phyloP scores from a whole-genome alignment of 116 monocot species.

The Thalassia testudinum region DNA sequence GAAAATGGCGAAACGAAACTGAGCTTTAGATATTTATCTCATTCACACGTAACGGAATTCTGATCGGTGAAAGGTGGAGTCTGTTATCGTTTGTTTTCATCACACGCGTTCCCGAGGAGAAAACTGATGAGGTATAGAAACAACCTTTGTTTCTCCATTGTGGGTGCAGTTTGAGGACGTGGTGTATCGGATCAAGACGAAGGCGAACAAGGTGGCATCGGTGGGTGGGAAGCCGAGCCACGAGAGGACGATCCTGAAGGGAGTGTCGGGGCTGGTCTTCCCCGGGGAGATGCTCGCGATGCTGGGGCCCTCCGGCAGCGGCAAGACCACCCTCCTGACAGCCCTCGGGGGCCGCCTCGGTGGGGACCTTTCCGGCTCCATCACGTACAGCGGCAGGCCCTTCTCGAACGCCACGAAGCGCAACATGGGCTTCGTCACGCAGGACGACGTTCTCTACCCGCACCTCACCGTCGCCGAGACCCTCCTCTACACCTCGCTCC shows the following conservation, averaged over 20 bases:
- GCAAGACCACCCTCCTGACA: conserved; percentile 54
- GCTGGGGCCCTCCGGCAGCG: conserved; percentile 48
- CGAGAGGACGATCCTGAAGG: conserved; percentile 18
- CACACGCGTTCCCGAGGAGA: not conserved
- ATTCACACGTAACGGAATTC: not conserved
- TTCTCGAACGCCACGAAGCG: conserved; percentile 22
- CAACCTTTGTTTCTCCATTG: no score
- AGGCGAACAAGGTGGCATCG: not conserved
- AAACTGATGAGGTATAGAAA: no score
- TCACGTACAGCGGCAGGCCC: conserved; percentile 26
- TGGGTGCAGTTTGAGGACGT: conserved; percentile 48
- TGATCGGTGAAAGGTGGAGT: not conserved
- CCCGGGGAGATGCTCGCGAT: conserved; percentile 56
- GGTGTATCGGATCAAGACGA: conserved; percentile 24
- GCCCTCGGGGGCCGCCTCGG: conserved; percentile 33
- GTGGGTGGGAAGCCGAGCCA: not conserved
- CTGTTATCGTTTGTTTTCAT: not conserved
- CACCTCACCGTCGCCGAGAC: conserved; percentile 54
- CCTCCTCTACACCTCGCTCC: conserved; percentile 36
- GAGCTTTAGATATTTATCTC: not conserved
- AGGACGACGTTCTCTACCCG: conserved; percentile 55
- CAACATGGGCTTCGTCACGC: conserved; percentile 33
- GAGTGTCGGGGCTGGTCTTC: conserved; percentile 24
- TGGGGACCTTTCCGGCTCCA: conserved; percentile 17
- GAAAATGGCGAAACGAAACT: not conserved